A percentile compares a stretch with the other conserved stretches of the same genome.
Evolutionary conservation across 176 grass and related monocot species (phyloP).

Genomic region (Pharus latifolius): DNA sequence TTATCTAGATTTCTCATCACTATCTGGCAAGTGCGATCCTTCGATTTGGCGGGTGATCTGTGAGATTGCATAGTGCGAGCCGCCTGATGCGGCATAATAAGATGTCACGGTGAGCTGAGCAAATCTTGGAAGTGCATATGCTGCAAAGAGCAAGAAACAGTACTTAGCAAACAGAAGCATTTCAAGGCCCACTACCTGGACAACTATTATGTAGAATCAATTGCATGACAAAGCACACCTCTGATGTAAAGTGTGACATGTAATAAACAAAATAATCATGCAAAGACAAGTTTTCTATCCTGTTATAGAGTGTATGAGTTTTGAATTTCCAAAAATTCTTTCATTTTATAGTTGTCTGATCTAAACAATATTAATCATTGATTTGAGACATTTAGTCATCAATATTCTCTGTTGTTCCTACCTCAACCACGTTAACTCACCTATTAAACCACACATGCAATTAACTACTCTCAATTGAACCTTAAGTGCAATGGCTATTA

Average conservation of each 20-base stretch:
- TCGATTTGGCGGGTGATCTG: slow-evolving; percentile 66
- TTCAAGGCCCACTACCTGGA: not conserved
- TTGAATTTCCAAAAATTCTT: no score
- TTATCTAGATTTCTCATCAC: slow-evolving; percentile 36
- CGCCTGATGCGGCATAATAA: slow-evolving; percentile 69
- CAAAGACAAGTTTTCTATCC: no score
- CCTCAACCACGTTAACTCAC: no score
- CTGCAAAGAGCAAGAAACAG: slow-evolving; percentile 28
- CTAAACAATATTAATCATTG: no score
- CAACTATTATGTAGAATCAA: not conserved
- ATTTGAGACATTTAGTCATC: no score
- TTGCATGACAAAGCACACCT: not conserved
- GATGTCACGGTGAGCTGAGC: slow-evolving; percentile 81
- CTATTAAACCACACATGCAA: no score
- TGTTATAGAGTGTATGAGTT: no score
- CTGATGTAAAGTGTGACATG: not conserved
- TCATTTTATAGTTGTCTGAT: no score
- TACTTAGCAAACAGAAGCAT: not conserved
- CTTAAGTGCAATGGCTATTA: no score
- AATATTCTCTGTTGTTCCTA: no score
- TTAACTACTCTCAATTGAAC: no score
- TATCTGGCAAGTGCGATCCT: slow-evolving; percentile 30
- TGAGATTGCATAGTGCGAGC: slow-evolving; percentile 64
- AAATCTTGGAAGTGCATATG: slow-evolving; percentile 66
- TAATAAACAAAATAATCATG: no score